Evolutionary conservation across 2,329 filamentous ascomycete genomes (phyloP), one percentile per base, ranked within the genome.

Genomic region (Sphaerostilbella broomeana): DNA sequence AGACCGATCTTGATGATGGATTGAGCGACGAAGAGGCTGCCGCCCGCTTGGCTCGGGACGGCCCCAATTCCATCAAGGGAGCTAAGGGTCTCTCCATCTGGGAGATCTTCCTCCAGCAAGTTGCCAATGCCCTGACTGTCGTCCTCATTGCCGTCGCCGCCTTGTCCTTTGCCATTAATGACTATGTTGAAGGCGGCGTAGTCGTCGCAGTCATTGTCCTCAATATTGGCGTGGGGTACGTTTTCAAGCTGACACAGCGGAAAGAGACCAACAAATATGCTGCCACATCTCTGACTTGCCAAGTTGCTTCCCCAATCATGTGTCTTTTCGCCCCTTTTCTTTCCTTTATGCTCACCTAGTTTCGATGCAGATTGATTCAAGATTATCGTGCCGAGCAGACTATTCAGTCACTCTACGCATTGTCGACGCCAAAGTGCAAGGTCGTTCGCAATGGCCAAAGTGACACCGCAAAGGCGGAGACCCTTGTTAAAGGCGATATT

Each of bases 81-180:
- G 76, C 79, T 68, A 77, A 81, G 64, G 77, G 79, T 62, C 64
- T 82, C 65, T 85, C 81, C 62, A 55, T 81, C 62, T 84, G 80
- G 77, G 76, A 82, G 65, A 84, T 86, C 66, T 73, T 86, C 65
- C 62, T 86, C 64, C 82, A 81, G 57, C 82, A 86, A 67, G 74
- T 86, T 51, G 84, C 81, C 49, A 86, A 86, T 66, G 84, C 81
- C 65, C 68, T 86, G 63, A 86, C 82, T 48, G 70, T 83, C 57
- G 79, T 85, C 47, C 77, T 88, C 51, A 69, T 87, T 50, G 77
- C 85, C 53, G 83, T 84, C 53, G 86, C 85, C 77, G 79, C 77
- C 43, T 65, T 78, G 43, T 79, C 75, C 34, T 83, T 81, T 62
- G 75, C 71, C 57, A 83, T 82, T 50, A 54, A 69, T 51, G 79